Evolutionary conservation across 768 basidiomycete genomes (phyloP).

Genomic region (Suillus tomentosus): DNA sequence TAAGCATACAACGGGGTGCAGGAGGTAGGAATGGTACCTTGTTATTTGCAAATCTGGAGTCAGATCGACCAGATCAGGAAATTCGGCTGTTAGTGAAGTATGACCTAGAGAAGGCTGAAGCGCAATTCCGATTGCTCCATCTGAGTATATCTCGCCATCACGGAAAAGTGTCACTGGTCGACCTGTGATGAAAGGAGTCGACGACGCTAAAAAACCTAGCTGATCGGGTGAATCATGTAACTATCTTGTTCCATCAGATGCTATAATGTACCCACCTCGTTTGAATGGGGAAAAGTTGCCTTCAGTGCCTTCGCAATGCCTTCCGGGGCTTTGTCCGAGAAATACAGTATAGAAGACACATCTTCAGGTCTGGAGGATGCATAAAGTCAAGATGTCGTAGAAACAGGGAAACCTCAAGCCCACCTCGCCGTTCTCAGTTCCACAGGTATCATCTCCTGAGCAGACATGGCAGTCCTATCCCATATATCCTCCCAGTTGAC

Average conservation of each 20-base stretch:
- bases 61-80: conserved; percentile 46
- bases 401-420: not conserved
- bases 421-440: conserved; percentile 43
- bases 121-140: conserved; percentile 73
- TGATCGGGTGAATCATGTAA: conserved; percentile 26
- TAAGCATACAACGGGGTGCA: not conserved
- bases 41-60: conserved; percentile 53
- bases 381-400: not conserved
- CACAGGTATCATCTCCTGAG: conserved; percentile 34
- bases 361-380: conserved; percentile 21
- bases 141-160: conserved; percentile 53
- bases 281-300: conserved; percentile 42
- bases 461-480: conserved; percentile 32
- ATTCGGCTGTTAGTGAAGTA: conserved; percentile 22
- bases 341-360: conserved; percentile 44
- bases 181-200: conserved; percentile 81
- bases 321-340: conserved; percentile 60
- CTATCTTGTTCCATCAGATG: conserved; percentile 5
- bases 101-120: conserved; percentile 27
- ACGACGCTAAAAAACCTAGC: conserved; percentile 69
- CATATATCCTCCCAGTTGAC: conserved; percentile 57
- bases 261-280: conserved; percentile 44
- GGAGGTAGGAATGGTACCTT: conserved; percentile 38
- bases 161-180: conserved; percentile 69
- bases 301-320: conserved; percentile 50